Conservation (phyloP, 495 filamentous ascomycete genomes). For the Daldinia bambusicola region DNA sequence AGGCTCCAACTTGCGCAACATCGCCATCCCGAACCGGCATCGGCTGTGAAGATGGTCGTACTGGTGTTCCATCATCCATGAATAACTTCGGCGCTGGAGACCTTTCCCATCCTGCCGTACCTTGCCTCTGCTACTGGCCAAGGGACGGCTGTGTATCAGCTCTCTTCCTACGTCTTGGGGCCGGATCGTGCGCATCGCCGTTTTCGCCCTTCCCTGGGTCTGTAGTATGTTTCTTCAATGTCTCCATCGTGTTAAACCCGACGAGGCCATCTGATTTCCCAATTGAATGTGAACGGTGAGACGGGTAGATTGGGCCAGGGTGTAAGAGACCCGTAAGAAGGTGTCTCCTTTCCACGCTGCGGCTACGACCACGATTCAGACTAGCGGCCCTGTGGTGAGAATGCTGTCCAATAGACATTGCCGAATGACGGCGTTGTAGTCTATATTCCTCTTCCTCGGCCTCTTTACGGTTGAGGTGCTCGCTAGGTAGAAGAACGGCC, state of each 20-base stretch:
- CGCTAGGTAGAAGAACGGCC: constrained; percentile 84
- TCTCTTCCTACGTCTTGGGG: constrained; percentile 36
- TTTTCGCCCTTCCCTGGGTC: constrained; percentile 28
- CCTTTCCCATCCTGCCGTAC: constrained; percentile 19
- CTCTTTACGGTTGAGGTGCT: constrained; percentile 77
- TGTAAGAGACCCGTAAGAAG: constrained; percentile 52
- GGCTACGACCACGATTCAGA: constrained; percentile 37
- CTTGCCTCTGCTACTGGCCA: constrained; percentile 39
- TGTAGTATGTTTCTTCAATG: constrained; percentile 35
- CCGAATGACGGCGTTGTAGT: constrained; percentile 65
- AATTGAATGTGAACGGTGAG: constrained; percentile 31
- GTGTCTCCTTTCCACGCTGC: constrained; percentile 47
- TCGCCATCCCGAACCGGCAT: constrained; percentile 1
- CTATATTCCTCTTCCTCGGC: constrained; percentile 66
- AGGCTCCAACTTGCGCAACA: neutral
- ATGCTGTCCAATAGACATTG: constrained; percentile 54
- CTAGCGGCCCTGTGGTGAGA: constrained; percentile 29
- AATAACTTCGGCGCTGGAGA: constrained; percentile 1
- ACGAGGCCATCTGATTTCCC: constrained; percentile 33
- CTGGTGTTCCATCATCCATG: neutral
- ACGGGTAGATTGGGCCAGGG: constrained; percentile 48
- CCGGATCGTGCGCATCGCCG: constrained; percentile 8
- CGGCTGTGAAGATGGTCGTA: constrained; percentile 26
- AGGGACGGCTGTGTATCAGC: constrained; percentile 37
- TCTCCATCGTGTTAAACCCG: constrained; percentile 28